phyloP scores from a whole-genome alignment of 176 grass and related monocot genomes.

The Oryza glaberrima region DNA sequence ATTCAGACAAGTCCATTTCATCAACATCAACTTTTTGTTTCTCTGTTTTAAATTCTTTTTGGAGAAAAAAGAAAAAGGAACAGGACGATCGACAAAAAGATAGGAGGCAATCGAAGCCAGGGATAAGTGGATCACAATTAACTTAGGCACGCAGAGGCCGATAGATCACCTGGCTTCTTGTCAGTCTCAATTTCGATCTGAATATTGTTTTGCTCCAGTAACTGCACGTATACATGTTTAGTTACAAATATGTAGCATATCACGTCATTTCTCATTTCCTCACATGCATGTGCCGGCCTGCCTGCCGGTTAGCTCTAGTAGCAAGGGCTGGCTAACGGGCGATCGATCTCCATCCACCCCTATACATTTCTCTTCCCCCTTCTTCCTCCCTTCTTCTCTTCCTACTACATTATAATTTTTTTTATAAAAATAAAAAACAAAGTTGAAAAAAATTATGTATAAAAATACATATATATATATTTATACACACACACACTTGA shows the following conservation, averaged over 20 bases:
- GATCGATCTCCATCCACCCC: too few species aligned
- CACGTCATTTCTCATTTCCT: not conserved
- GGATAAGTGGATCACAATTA: not conserved
- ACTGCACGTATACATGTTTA: not conserved
- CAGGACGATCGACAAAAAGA: not conserved
- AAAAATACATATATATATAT: too few species aligned
- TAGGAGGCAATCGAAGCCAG: not conserved
- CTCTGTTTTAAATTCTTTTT: not conserved
- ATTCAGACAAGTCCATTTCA: slow-evolving; percentile 17
- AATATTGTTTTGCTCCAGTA: not conserved
- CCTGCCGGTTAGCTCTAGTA: not conserved
- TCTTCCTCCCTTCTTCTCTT: too few species aligned
- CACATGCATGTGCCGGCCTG: not conserved
- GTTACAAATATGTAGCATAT: not conserved
- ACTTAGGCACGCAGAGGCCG: not conserved
- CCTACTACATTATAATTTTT: too few species aligned
- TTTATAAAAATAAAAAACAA: too few species aligned
- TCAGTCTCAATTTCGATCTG: not conserved
- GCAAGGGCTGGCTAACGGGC: not conserved
- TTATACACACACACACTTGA: too few species aligned
- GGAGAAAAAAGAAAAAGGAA: not conserved
- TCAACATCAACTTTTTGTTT: slow-evolving; percentile 19
- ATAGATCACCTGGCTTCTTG: not conserved
- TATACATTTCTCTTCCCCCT: too few species aligned
- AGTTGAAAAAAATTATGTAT: too few species aligned